Percentiles rank a stretch among this genome's conserved stretches.
Evolutionary conservation across 2,329 filamentous ascomycete genomes (phyloP).

Genomic region (Ophiostoma novo-ulmi): DNA sequence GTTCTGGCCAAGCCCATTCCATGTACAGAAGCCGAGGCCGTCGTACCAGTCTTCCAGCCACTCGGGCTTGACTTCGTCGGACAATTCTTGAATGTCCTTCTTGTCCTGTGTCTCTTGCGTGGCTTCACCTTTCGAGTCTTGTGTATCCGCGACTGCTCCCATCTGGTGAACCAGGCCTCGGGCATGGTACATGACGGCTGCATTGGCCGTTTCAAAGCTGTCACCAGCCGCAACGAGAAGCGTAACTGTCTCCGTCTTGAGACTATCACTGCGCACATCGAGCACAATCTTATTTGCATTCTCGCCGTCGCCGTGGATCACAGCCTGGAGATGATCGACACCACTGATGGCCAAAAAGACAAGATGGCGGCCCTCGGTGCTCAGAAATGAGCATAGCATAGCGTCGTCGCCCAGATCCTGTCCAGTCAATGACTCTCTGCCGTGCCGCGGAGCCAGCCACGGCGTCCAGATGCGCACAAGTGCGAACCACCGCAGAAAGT

Average conservation of each 20-base stretch:
- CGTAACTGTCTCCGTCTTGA: conserved; percentile 49
- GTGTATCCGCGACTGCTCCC: neutral
- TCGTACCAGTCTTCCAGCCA: conserved; percentile 91
- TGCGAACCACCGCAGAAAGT: conserved; percentile 63
- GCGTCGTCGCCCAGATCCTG: conserved; percentile 61
- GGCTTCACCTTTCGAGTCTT: no score
- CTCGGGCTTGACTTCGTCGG: conserved; percentile 48
- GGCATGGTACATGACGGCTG: conserved; percentile 83
- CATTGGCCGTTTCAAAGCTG: conserved; percentile 68
- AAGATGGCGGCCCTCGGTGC: conserved; percentile 64
- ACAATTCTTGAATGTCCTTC: conserved; percentile 34
- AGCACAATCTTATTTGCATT: conserved; percentile 58
- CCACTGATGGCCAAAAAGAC: conserved; percentile 76
- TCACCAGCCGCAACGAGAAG: conserved; percentile 68
- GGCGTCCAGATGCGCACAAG: conserved; percentile 73
- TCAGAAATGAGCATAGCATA: conserved; percentile 72
- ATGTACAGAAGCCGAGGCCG: conserved; percentile 90
- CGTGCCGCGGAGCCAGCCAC: conserved; percentile 87
- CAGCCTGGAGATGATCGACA: conserved; percentile 61
- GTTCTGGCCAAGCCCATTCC: conserved; percentile 84
- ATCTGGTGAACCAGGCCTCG: conserved; percentile 55
- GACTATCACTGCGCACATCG: conserved; percentile 66
- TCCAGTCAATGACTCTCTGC: conserved; percentile 52
- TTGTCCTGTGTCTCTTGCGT: neutral
- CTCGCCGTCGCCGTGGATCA: conserved; percentile 59